Percentiles rank a stretch among this genome's conserved stretches.
These are phyloP conservation scores for Curvularia sp. DNA, from an alignment of 2,329 filamentous ascomycete species.

Conservation along the genomic window DNA sequence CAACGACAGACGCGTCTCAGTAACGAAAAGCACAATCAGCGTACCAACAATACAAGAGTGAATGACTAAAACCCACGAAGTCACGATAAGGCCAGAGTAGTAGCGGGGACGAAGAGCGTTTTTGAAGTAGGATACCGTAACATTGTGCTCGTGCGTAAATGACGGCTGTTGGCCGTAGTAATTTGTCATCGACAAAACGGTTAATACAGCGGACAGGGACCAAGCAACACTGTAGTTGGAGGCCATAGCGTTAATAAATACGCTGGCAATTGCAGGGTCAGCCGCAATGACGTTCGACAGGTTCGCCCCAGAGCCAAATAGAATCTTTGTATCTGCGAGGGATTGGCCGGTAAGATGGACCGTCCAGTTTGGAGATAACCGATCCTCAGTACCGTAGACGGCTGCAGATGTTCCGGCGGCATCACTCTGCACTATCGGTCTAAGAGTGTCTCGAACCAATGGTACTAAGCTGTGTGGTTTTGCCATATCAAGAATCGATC, in stretches of 20 bases:
- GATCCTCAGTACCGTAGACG: not conserved
- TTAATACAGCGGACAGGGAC: constrained; percentile 22
- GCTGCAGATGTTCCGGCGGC: constrained; percentile 7
- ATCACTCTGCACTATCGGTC: constrained; percentile 16
- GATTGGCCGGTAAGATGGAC: constrained; percentile 11
- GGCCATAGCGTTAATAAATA: constrained; percentile 10
- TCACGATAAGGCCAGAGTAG: constrained; percentile 4
- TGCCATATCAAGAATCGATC: constrained; percentile 10
- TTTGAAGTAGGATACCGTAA: constrained; percentile 13
- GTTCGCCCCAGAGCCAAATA: not conserved
- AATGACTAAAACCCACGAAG: constrained; percentile 8
- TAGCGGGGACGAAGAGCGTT: constrained; percentile 14
- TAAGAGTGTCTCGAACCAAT: not conserved
- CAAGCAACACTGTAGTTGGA: constrained; percentile 7
- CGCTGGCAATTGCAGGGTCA: constrained; percentile 16
- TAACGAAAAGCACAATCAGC: constrained; percentile 14
- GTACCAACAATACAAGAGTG: constrained; percentile 6
- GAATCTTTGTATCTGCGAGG: not conserved
- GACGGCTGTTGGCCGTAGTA: constrained; percentile 22
- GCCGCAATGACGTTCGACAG: constrained; percentile 8
- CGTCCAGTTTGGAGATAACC: constrained; percentile 11
- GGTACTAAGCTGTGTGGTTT: constrained; percentile 10
- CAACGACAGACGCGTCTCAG: constrained; percentile 11
- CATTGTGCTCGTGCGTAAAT: constrained; percentile 13
- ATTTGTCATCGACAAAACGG: constrained; percentile 16